Conservation (phyloP, 306 rosid genomes). For the Corylus heterophylla region DNA sequence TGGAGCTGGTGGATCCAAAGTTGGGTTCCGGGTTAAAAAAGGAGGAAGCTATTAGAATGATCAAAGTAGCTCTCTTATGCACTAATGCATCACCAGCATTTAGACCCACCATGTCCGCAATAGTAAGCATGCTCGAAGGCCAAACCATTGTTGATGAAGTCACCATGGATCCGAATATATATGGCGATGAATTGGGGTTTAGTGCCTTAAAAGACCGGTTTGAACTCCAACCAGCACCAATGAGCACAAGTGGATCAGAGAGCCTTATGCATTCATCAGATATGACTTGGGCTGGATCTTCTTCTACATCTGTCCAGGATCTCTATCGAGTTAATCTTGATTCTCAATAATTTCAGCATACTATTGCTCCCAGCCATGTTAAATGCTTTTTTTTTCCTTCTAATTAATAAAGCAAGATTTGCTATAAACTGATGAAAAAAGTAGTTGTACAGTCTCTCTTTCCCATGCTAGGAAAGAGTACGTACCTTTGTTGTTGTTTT, state of each 20-base stretch:
- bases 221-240: too few relatives aligned
- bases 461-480: too few relatives aligned
- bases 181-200: constrained; percentile 40
- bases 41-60: constrained; percentile 38
- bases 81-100: constrained; percentile 40
- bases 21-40: constrained; percentile 41
- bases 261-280: too few relatives aligned
- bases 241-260: too few relatives aligned
- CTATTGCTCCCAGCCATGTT: too few relatives aligned
- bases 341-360: too few relatives aligned
- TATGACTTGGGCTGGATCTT: too few relatives aligned
- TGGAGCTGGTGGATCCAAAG: constrained; percentile 54
- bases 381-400: too few relatives aligned
- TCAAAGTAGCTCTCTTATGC: constrained; percentile 60
- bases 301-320: neutral
- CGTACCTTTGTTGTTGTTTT: too few relatives aligned
- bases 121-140: constrained; percentile 66
- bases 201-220: constrained; percentile 33
- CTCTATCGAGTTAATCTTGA: too few relatives aligned
- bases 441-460: too few relatives aligned
- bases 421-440: too few relatives aligned
- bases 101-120: constrained; percentile 65
- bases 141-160: constrained; percentile 36
- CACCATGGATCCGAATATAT: constrained; percentile 21
- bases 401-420: neutral